Evolutionary conservation across 2,329 filamentous ascomycete genomes (phyloP).

Genomic region (Cryphonectria carpinicola): DNA sequence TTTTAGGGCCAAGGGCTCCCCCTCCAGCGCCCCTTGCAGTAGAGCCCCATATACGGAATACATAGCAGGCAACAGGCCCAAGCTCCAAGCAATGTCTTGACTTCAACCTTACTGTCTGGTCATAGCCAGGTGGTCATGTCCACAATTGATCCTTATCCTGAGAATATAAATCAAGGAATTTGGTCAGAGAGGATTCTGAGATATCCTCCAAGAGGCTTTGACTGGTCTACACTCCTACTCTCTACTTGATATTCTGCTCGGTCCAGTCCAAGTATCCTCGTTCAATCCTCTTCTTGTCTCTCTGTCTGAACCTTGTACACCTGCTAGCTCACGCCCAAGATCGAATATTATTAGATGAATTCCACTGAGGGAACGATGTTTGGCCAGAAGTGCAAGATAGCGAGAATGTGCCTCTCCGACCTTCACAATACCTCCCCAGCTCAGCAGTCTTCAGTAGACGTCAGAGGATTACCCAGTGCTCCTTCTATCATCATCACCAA

Average conservation of each 20-base stretch:
- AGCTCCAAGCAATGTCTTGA: not conserved
- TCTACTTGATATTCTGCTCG: too few species aligned
- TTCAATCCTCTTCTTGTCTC: not conserved
- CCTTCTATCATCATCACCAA: not conserved
- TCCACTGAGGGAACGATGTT: too few species aligned
- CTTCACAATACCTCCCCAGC: not conserved
- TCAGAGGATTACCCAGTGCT: not conserved
- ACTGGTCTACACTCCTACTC: too few species aligned
- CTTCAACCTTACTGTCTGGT: not conserved
- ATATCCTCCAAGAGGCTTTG: too few species aligned
- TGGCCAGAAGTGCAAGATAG: too few species aligned
- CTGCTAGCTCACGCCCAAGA: not conserved
- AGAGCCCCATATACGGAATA: not conserved
- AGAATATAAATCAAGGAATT: not conserved
- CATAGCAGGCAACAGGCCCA: not conserved
- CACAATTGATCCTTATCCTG: not conserved
- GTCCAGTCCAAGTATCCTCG: not conserved
- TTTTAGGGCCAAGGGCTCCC: not conserved
- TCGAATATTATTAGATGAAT: not conserved
- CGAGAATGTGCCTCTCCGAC: not conserved
- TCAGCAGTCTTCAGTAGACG: not conserved
- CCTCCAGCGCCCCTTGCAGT: not conserved
- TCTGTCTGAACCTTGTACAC: not conserved
- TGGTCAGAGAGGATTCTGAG: too few species aligned
- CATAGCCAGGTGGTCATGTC: not conserved